Evolutionary conservation across 1,139 yeast species (phyloP).

Genomic region (Debaryomycetaceae sp.): DNA sequence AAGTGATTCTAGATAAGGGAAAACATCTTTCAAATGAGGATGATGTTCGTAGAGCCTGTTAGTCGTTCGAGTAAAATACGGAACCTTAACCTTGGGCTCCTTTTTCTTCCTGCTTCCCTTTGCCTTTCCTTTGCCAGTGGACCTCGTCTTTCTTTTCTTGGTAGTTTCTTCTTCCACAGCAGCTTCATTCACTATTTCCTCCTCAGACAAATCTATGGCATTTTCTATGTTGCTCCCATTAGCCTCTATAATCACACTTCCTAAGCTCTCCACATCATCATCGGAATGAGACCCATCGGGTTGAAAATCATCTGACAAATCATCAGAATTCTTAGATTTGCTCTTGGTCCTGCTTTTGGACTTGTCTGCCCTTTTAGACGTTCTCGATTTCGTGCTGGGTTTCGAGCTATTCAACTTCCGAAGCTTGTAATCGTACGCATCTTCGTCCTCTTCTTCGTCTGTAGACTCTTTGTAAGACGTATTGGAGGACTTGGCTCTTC

Average conservation of each 20-base stretch:
- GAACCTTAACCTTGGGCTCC: conserved; percentile 54
- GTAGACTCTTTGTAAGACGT: conserved; percentile 21
- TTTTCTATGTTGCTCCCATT: conserved; percentile 18
- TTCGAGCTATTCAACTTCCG: conserved; percentile 9
- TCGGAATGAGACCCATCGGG: conserved; percentile 22
- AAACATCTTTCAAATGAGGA: conserved; percentile 71
- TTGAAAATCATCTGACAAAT: conserved; percentile 2
- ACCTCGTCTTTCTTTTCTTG: conserved; percentile 7
- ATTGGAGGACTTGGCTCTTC: conserved; percentile 13
- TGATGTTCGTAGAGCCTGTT: conserved; percentile 65
- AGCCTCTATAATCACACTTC: conserved; percentile 10
- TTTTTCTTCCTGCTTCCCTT: conserved; percentile 30
- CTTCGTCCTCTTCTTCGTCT: conserved; percentile 16
- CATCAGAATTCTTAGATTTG: conserved; percentile 11
- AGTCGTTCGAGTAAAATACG: conserved; percentile 67
- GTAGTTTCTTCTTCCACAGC: conserved; percentile 4
- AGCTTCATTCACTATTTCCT: conserved; percentile 22
- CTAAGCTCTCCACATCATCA: conserved; percentile 27
- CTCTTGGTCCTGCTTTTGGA: too few relatives aligned
- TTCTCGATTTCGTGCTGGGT: not conserved
- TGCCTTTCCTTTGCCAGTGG: conserved; percentile 11
- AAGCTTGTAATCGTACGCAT: conserved; percentile 9
- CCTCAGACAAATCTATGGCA: conserved; percentile 26
- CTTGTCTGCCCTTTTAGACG: conserved; percentile 11
- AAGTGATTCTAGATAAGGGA: conserved; percentile 55